phyloP scores from a whole-genome alignment of 2,329 filamentous ascomycete species.

The Aspergillus amoenus region DNA sequence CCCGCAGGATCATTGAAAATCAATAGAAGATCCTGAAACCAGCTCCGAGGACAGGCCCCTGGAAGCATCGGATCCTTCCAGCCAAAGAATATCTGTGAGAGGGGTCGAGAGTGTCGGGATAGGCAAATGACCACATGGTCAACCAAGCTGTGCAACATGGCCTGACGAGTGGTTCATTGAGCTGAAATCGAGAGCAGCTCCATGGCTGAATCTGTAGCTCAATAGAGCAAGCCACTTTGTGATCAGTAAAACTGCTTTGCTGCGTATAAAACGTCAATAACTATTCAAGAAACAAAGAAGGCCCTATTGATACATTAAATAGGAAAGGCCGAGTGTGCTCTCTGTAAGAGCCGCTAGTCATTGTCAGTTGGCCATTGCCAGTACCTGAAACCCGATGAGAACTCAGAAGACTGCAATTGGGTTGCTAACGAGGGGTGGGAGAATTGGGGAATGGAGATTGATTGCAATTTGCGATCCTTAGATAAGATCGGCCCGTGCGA shows the following conservation, averaged over 20 bases:
- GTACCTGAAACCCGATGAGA: not conserved
- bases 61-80: not conserved
- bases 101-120: not conserved
- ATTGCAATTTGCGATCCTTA: not conserved
- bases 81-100: not conserved
- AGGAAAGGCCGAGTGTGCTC: not conserved
- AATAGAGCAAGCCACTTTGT: constrained; percentile 2
- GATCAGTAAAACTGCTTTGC: not conserved
- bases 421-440: not conserved
- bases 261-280: constrained; percentile 7
- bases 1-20: not conserved
- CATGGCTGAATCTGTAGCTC: not conserved
- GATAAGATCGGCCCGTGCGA: constrained; percentile 25
- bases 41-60: not conserved
- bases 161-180: not conserved
- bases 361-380: not conserved
- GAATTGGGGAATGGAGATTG: not conserved
- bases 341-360: too few relatives aligned
- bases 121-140: not conserved
- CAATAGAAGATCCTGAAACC: not conserved
- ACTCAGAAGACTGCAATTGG: too few relatives aligned
- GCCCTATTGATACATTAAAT: constrained; percentile 11
- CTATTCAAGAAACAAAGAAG: constrained; percentile 2
- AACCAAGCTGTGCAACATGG: not conserved
- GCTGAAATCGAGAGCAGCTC: not conserved